Conservation (phyloP, 805 yeast genomes). For the Myxozyma kluyveri region DNA sequence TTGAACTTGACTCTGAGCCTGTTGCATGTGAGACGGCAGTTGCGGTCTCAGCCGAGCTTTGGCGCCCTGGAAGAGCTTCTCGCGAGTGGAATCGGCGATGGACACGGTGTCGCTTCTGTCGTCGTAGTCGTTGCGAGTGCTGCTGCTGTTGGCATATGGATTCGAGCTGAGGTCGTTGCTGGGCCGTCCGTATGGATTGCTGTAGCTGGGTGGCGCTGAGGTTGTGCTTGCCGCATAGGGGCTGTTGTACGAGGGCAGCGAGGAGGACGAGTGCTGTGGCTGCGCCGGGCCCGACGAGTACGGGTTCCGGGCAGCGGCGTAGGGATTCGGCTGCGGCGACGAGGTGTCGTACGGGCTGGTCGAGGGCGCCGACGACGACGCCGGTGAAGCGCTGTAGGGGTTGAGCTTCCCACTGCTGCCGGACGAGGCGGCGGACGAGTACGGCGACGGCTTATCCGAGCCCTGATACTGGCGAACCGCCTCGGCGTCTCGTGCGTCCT, state of each 20-base stretch:
- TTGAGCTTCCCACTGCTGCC: not conserved
- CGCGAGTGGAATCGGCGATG: slow-evolving; percentile 13
- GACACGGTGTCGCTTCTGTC: slow-evolving; percentile 4
- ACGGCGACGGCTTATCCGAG: too few species aligned
- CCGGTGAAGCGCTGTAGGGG: not conserved
- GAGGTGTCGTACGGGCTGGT: slow-evolving; percentile 12
- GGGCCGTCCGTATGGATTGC: not conserved
- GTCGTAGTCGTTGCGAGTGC: not conserved
- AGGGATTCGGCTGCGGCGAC: slow-evolving; percentile 10
- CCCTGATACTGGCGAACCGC: too few species aligned
- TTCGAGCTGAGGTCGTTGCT: not conserved
- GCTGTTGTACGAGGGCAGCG: not conserved
- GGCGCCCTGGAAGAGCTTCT: slow-evolving; percentile 20
- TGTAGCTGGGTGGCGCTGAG: not conserved
- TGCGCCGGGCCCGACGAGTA: slow-evolving; percentile 2
- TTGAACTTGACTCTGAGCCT: not conserved
- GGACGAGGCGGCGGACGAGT: too few species aligned
- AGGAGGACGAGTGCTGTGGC: not conserved
- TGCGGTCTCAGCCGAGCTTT: slow-evolving; percentile 6
- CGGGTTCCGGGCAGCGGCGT: slow-evolving; percentile 6
- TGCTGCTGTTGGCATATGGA: not conserved
- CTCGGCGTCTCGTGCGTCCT: too few species aligned
- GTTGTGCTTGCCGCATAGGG: too few species aligned
- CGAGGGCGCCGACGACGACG: not conserved
- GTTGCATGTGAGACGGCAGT: not conserved